Base-by-base conservation (phyloP, 805 yeast species). In the Candida caryicola region DNA sequence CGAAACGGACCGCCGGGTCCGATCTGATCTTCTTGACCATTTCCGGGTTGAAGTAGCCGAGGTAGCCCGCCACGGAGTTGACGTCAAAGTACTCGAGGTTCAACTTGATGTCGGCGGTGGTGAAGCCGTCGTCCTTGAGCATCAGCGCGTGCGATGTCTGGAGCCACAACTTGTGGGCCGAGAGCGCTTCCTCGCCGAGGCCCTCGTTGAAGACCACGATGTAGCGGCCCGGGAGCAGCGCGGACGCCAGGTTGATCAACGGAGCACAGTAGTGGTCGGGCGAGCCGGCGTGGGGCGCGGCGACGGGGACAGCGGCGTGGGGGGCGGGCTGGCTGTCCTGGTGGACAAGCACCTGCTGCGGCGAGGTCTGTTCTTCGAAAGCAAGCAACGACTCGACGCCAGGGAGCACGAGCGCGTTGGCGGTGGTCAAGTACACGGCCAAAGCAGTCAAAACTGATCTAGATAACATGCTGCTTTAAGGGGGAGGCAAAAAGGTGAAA, bases 1-100 rank as follows among this genome's bases (percentile, higher is more conserved):
- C 38, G 26, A 55, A 54, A 31, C 41, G 48, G 29, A 57, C 57
- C 23, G 39, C 28, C 1, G 46, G 46, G 39, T 45, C 40, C 16
- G 30, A 23, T 17, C 37, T 37, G 28, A 57, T 33, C 25, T 37
- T 23, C 9, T 45, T 40, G 31, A 57, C 36, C 25, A 54, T 21
- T 9, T 35, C 42, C 9, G 45, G 45, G 9, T 58, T 45, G 36
- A 57, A 43, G 39, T 42, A 48, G 14, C 57, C 60, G 4, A 39
- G 29, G 37, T 49, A 57, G 21, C 61, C 61, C 23, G 34, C 18
- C 23, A 46, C 30, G 29, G 40, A 17, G 29, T 35, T 27, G 10
- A 46, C 40, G 25, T 43, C 44, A 19, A 48, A 47, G 26, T 37
- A 40, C 29, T 39, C 34, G 23, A 43, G 38, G 33, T 53, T 46